phyloP scores from a whole-genome alignment of 108 stramenopile species.

The Nitzschia sp. region DNA sequence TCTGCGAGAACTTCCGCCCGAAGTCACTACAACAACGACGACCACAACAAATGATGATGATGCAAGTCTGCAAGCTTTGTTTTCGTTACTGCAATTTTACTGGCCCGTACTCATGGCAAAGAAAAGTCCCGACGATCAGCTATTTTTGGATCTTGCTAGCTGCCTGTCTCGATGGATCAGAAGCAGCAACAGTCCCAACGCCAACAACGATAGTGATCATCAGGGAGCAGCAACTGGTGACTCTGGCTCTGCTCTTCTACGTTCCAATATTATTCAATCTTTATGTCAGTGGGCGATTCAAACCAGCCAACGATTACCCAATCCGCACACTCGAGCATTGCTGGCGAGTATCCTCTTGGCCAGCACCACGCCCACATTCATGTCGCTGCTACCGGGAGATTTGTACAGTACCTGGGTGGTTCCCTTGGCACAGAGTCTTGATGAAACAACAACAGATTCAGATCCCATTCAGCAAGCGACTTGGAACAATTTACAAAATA shows the following conservation, averaged over 20 bases:
- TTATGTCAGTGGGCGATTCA: conserved; percentile 24
- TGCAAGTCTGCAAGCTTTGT: neutral
- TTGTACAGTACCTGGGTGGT: conserved; percentile 18
- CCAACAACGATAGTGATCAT: no score
- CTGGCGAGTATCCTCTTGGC: conserved; percentile 15
- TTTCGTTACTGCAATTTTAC: conserved; percentile 9
- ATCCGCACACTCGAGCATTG: conserved; percentile 17
- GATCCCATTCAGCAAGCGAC: conserved; percentile 22
- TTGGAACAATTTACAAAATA: conserved; percentile 17
- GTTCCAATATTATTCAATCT: neutral
- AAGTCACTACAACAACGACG: no score
- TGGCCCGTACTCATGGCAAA: conserved; percentile 7
- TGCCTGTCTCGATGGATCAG: conserved; percentile 24
- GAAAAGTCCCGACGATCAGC: conserved; percentile 5
- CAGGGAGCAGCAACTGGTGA: neutral
- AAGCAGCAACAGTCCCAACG: neutral
- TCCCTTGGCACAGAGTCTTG: conserved; percentile 17
- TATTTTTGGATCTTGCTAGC: conserved; percentile 23
- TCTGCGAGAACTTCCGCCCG: conserved; percentile 21
- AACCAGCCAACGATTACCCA: conserved; percentile 1
- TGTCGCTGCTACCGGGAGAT: conserved; percentile 6
- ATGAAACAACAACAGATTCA: neutral
- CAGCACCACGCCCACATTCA: neutral
- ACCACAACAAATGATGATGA: no score
- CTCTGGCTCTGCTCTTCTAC: neutral